Percentiles rank a stretch among this genome's conserved stretches.
These are phyloP conservation scores for Penicillium mononematosum DNA, from an alignment of 495 filamentous ascomycete genomes.

Conservation along the genomic window DNA sequence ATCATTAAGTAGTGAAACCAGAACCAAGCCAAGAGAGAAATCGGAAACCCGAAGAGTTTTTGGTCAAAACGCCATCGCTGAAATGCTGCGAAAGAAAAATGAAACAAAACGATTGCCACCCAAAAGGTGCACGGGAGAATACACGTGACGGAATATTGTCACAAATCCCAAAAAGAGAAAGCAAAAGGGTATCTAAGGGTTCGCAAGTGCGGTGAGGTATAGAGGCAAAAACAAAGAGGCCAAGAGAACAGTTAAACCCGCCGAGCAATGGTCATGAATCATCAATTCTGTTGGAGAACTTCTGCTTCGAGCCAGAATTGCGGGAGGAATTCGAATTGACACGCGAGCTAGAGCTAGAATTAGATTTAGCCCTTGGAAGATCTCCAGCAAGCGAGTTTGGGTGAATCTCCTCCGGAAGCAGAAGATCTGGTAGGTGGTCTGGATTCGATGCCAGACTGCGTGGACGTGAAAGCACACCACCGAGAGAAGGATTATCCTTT, in stretches of 20 bases:
- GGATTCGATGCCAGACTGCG: slow-evolving; percentile 37
- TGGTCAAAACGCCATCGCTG: slow-evolving; percentile 9
- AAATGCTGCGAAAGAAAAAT: slow-evolving; percentile 6
- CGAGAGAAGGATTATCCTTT: slow-evolving; percentile 36
- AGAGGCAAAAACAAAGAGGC: background rate
- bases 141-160: background rate
- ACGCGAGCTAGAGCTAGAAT: background rate
- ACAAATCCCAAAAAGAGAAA: background rate
- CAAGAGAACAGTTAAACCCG: background rate
- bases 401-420: slow-evolving; percentile 24
- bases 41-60: background rate
- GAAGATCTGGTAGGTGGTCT: slow-evolving; percentile 32
- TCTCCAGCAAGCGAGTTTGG: background rate
- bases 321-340: background rate
- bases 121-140: background rate
- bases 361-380: background rate
- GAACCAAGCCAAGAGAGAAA: background rate
- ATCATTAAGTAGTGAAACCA: background rate
- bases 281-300: background rate
- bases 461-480: slow-evolving; percentile 41
- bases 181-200: slow-evolving; percentile 2
- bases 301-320: background rate
- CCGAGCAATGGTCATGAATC: background rate
- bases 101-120: background rate
- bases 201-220: background rate